Conservation (phyloP, 352 stramenopile species). For the Pythium dissotocum region DNA sequence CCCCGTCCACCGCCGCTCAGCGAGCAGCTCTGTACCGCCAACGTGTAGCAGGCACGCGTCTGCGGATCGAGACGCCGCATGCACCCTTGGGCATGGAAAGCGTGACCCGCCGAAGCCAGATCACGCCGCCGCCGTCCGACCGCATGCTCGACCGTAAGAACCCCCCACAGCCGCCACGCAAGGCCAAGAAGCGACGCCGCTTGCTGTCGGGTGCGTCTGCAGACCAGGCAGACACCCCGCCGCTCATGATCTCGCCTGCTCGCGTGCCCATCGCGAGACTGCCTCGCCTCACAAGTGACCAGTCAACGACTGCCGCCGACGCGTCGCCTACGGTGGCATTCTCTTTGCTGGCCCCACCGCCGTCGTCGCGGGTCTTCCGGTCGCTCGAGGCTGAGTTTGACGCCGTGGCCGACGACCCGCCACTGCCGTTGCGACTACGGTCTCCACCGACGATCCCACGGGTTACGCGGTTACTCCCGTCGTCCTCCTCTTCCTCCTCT, state of each 20-base stretch:
- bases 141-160: conserved; percentile 71
- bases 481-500: neutral
- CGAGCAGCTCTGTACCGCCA: neutral
- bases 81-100: neutral
- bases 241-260: conserved; percentile 19
- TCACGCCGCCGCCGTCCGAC: conserved; percentile 62
- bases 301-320: neutral
- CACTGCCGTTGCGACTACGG: conserved; percentile 37
- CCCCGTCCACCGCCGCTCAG: neutral
- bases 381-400: conserved; percentile 70
- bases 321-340: conserved; percentile 32
- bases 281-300: conserved; percentile 9
- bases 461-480: conserved; percentile 32
- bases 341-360: conserved; percentile 2
- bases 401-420: conserved; percentile 57
- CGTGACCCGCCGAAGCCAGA: conserved; percentile 38
- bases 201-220: neutral
- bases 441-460: conserved; percentile 52
- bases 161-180: conserved; percentile 56
- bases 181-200: conserved; percentile 35
- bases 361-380: conserved; percentile 46
- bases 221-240: conserved; percentile 7
- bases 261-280: conserved; percentile 11
- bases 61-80: conserved; percentile 14
- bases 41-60: neutral